Evolutionary conservation across 192 early-diverging fungal species (phyloP).

Genomic region (Coemansia sp.): DNA sequence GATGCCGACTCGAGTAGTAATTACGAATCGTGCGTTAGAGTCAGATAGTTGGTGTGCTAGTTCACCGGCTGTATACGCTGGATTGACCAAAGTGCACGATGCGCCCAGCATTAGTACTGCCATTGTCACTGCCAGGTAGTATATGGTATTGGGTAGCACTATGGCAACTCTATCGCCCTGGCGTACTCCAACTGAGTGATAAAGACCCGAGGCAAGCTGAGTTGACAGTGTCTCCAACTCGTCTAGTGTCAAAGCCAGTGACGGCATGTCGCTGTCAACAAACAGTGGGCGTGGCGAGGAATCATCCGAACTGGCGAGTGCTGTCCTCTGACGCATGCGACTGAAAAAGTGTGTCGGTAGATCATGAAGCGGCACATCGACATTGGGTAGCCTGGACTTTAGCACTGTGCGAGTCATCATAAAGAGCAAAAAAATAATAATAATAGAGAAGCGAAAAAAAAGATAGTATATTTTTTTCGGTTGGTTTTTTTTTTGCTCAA

Average conservation of each 20-base stretch:
- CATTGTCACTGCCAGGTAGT: slow-evolving; percentile 63
- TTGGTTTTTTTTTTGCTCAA: no score
- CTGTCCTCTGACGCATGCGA: neutral
- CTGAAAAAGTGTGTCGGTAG: slow-evolving; percentile 26
- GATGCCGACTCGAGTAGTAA: slow-evolving; percentile 41
- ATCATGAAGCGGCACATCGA: slow-evolving; percentile 14
- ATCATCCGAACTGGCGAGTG: neutral
- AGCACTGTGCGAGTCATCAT: neutral
- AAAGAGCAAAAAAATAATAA: slow-evolving; percentile 2
- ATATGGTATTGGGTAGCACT: slow-evolving; percentile 69
- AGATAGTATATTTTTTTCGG: neutral
- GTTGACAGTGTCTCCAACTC: slow-evolving; percentile 9
- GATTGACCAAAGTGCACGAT: slow-evolving; percentile 72
- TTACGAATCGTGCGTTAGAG: slow-evolving; percentile 63
- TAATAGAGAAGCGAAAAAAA: neutral
- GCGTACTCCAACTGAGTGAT: slow-evolving; percentile 56
- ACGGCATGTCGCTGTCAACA: slow-evolving; percentile 11
- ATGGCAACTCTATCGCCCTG: slow-evolving; percentile 73
- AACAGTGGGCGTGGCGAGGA: slow-evolving; percentile 17
- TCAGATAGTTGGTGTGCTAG: slow-evolving; percentile 74
- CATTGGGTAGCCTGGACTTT: slow-evolving; percentile 1
- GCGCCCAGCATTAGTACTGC: slow-evolving; percentile 63
- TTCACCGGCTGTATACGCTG: slow-evolving; percentile 75
- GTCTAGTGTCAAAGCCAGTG: neutral
- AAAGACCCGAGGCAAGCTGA: slow-evolving; percentile 23